Evolutionary conservation across 164 flowering plant genomes (phyloP).

Genomic region (Kingdonia uniflora): DNA sequence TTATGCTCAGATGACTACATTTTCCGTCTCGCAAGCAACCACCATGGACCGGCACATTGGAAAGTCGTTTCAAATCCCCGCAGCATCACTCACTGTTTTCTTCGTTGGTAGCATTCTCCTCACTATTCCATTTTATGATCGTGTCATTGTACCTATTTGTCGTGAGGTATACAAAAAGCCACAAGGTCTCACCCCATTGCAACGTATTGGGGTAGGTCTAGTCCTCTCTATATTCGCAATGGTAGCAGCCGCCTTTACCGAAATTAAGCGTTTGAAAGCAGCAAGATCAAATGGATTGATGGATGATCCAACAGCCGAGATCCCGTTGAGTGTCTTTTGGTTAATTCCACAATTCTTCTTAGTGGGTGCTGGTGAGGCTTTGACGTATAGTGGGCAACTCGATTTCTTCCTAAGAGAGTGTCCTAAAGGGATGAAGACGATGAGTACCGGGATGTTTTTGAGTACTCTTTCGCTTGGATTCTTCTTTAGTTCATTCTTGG

Average conservation of each 20-base stretch:
- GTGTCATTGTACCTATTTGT: slow-evolving; percentile 35
- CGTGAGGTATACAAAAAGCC: slow-evolving; percentile 31
- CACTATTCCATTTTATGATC: slow-evolving; percentile 68
- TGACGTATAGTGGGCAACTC: slow-evolving; percentile 69
- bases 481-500: slow-evolving; percentile 59
- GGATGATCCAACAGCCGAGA: slow-evolving; percentile 20
- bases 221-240: slow-evolving; percentile 54
- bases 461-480: slow-evolving; percentile 71
- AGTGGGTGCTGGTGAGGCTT: slow-evolving; percentile 80
- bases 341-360: slow-evolving; percentile 63
- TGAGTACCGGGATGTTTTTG: slow-evolving; percentile 81
- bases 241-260: slow-evolving; percentile 57
- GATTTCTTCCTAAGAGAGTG: slow-evolving; percentile 78
- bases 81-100: slow-evolving; percentile 71
- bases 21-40: slow-evolving; percentile 79
- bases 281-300: slow-evolving; percentile 30
- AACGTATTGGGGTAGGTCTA: slow-evolving; percentile 59
- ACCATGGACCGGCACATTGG: slow-evolving; percentile 72
- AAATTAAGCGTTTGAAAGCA: slow-evolving; percentile 36
- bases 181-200: slow-evolving; percentile 64
- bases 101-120: slow-evolving; percentile 70
- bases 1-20: slow-evolving; percentile 82
- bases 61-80: slow-evolving; percentile 54
- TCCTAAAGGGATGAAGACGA: slow-evolving; percentile 85
- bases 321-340: slow-evolving; percentile 65